Percentiles rank a stretch among this genome's conserved stretches.
Conservation (phyloP, 2,329 filamentous ascomycete species). For the Pestalotiopsis sp. region DNA sequence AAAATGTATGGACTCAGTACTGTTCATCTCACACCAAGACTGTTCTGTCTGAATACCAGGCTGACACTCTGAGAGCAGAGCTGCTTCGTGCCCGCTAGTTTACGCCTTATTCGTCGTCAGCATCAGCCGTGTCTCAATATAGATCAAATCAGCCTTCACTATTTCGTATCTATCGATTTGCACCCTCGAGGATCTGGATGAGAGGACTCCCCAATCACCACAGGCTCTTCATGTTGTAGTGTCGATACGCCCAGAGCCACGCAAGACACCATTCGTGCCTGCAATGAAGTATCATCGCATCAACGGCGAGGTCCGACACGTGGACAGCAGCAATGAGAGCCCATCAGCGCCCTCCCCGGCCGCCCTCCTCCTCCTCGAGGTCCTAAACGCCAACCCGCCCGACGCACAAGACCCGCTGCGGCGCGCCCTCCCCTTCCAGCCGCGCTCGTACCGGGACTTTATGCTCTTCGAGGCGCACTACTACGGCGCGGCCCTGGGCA, state of each 20-base stretch:
- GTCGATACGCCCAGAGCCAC: neutral
- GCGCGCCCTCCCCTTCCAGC: slow-evolving; percentile 28
- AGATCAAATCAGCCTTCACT: no score
- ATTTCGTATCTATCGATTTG: no score
- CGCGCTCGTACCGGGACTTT: slow-evolving; percentile 31
- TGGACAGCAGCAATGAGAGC: neutral
- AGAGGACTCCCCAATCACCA: neutral
- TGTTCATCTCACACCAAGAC: no score
- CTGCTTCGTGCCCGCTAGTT: neutral
- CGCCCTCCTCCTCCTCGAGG: slow-evolving; percentile 17
- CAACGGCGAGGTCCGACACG: slow-evolving; percentile 16
- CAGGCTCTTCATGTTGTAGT: neutral
- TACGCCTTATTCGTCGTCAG: neutral
- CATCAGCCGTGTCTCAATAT: neutral
- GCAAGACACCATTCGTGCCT: neutral
- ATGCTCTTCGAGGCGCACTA: slow-evolving; percentile 32
- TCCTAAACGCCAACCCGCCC: slow-evolving; percentile 25
- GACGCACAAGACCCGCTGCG: slow-evolving; percentile 22
- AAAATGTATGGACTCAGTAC: no score
- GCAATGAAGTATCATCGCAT: slow-evolving; percentile 27
- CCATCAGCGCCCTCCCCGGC: neutral
- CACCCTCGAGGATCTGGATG: no score
- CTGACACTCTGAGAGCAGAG: no score
- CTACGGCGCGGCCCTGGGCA: slow-evolving; percentile 25
- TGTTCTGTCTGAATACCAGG: no score